Evolutionary conservation across 2,329 filamentous ascomycete genomes (phyloP).

Genomic region (Trichoderma sp.): DNA sequence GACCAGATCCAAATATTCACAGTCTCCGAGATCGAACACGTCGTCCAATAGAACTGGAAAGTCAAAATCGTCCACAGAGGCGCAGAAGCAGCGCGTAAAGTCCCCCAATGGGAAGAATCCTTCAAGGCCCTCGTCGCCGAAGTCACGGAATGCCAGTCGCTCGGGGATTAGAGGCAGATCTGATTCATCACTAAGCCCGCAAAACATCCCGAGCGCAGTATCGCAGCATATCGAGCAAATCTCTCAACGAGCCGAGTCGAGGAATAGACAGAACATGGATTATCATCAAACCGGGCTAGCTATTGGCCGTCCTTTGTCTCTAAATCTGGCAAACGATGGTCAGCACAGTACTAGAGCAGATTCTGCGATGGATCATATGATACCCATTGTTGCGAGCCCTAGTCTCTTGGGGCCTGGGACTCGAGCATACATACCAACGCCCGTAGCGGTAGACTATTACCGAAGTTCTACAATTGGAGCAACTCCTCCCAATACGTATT

Average conservation of each 20-base stretch:
- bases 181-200: slow-evolving; percentile 24
- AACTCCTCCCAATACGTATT: not conserved
- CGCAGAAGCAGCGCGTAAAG: not conserved
- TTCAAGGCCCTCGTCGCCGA: slow-evolving; percentile 32
- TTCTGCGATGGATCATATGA: slow-evolving; percentile 17
- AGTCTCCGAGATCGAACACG: slow-evolving; percentile 18
- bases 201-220: slow-evolving; percentile 20
- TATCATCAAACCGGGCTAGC: not conserved
- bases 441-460: slow-evolving; percentile 1
- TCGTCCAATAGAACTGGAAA: slow-evolving; percentile 17
- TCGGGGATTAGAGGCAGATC: slow-evolving; percentile 26
- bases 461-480: not conserved
- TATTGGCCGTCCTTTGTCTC: not conserved
- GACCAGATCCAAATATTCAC: slow-evolving; percentile 2
- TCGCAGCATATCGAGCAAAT: slow-evolving; percentile 28
- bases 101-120: not conserved
- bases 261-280: slow-evolving; percentile 10
- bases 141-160: slow-evolving; percentile 39
- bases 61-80: slow-evolving; percentile 7
- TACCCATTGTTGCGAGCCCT: slow-evolving; percentile 31
- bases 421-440: not conserved
- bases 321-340: slow-evolving; percentile 21
- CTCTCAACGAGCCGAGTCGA: slow-evolving; percentile 29
- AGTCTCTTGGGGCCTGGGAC: slow-evolving; percentile 25
- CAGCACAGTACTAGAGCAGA: slow-evolving; percentile 6